A percentile compares a stretch with the other conserved stretches of the same genome.
phyloP scores from a whole-genome alignment of 768 basidiomycete genomes.

The Coprinopsis marcescibilis region DNA sequence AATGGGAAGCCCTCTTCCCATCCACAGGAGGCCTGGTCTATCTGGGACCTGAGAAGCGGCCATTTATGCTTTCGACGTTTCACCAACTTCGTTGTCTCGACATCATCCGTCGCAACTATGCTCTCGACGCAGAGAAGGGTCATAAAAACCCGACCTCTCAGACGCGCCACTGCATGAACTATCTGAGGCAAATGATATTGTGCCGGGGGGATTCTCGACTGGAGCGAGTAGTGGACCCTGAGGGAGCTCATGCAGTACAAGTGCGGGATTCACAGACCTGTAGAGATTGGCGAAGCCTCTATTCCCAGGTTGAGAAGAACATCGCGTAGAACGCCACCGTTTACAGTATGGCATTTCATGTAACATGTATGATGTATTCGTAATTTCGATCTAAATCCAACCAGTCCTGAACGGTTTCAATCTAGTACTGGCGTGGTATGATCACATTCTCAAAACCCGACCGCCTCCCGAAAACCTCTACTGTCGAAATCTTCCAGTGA shows the following conservation, averaged over 20 bases:
- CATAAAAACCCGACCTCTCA: slow-evolving; percentile 12
- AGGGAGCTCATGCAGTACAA: slow-evolving; percentile 7
- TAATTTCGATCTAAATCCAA: too few relatives aligned
- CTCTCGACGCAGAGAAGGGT: not conserved
- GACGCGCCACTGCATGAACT: slow-evolving; percentile 32
- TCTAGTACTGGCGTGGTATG: too few relatives aligned
- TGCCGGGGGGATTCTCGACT: slow-evolving; percentile 31
- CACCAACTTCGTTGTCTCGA: slow-evolving; percentile 34
- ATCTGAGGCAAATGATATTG: slow-evolving; percentile 30
- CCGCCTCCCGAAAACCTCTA: too few relatives aligned
- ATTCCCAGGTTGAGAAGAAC: slow-evolving; percentile 1
- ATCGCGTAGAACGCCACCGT: not conserved
- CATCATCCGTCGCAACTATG: slow-evolving; percentile 24
- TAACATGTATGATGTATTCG: too few relatives aligned
- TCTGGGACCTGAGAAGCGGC: slow-evolving; percentile 24
- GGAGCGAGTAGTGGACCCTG: slow-evolving; percentile 21
- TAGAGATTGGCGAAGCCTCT: slow-evolving; percentile 10
- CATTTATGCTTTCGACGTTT: slow-evolving; percentile 28
- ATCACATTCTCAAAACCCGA: too few relatives aligned
- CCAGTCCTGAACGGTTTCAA: too few relatives aligned
- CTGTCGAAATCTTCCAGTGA: too few relatives aligned
- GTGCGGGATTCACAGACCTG: slow-evolving; percentile 7
- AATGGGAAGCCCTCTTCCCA: slow-evolving; percentile 10
- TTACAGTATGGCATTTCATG: too few relatives aligned
- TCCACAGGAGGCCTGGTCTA: slow-evolving; percentile 25